Base-by-base conservation (phyloP, 208 protist genomes). In the Wallacemonas sp. region DNA sequence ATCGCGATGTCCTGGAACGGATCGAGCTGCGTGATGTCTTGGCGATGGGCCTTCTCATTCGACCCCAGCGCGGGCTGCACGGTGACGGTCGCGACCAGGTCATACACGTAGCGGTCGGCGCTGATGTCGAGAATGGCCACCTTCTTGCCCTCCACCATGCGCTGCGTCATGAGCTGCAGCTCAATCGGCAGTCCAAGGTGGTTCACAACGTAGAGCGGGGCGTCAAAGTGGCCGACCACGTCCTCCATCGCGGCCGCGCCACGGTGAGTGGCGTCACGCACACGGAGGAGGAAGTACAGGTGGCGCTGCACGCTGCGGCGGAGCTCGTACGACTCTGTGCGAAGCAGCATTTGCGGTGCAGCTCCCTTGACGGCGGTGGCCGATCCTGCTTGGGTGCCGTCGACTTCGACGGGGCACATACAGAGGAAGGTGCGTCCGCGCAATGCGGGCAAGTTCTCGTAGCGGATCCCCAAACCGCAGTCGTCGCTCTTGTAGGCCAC, bases 1-100 rank as follows among this genome's bases (percentile, higher is more conserved):
- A 92, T 66, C 49, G 71, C 89, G 31, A 90, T 69, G 49, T 91
- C 80, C 18, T 80, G 70, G 26, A 90, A 66, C 4, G 86, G 89
- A 67, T 87, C 84, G 26, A 92, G 69, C 59, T 92, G 76, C 3
- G 80, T 86, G 8, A 84, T 77, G 11, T 68, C 71, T 66, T 77
- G 81, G 23, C 62, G 45, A 22, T 31, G 59, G 16, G 10, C n/a
- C 31, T 39, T 36, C 29, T 36, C 52, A 20, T 8, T n/a, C 12
- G 52, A 33, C 18, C 3, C 3, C 41, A 54, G 22, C 14, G 69
- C 74, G 8, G 77, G 61, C 4, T 39, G 32, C 31, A 91, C 67
- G 55, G 57, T 57, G 18, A 87, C 38, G 14, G 66, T 77, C 44
- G 49, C 57, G 3, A 91, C 61, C 10, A 52, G 52, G 23, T 82